Percentiles rank a stretch among this genome's conserved stretches.
These are phyloP conservation scores for Pilaira anomala DNA, from an alignment of 192 early-diverging fungal species.

Conservation along the genomic window DNA sequence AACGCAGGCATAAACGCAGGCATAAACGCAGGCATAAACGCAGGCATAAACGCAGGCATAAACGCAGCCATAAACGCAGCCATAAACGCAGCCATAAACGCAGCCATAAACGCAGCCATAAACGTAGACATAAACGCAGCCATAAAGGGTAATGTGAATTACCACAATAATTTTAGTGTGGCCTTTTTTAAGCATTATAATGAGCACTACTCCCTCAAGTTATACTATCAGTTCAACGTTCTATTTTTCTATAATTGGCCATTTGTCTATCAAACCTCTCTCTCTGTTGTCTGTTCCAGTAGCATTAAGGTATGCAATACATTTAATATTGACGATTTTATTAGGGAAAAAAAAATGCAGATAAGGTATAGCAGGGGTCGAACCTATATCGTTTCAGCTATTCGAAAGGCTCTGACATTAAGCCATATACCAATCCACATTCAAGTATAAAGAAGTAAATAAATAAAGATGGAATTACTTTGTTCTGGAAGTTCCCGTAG, in stretches of 20 bases:
- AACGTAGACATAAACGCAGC: neutral
- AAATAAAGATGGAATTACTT: conserved; percentile 12
- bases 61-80: too few relatives aligned
- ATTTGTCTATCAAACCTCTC: conserved; percentile 11
- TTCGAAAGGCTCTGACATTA: conserved; percentile 11
- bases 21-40: too few relatives aligned
- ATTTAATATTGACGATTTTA: conserved; percentile 13
- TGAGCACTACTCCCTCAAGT: conserved; percentile 12
- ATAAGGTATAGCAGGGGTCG: conserved; percentile 11
- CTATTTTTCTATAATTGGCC: conserved; percentile 13
- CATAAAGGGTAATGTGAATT: conserved; percentile 10
- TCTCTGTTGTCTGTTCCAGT: conserved; percentile 11
- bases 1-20: too few relatives aligned
- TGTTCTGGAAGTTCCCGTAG: conserved; percentile 9
- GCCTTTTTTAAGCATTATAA: conserved; percentile 13
- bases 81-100: conserved; percentile 4
- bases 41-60: too few relatives aligned
- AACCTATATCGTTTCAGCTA: conserved; percentile 13
- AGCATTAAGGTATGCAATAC: conserved; percentile 11
- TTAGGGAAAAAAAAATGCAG: conserved; percentile 13
- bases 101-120: conserved; percentile 5
- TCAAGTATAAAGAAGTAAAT: conserved; percentile 12
- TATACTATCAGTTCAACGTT: conserved; percentile 11
- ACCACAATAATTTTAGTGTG: conserved; percentile 12
- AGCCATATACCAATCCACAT: conserved; percentile 13